Conservation (phyloP, 805 yeast genomes). For the Cyberlindnera maritima region DNA sequence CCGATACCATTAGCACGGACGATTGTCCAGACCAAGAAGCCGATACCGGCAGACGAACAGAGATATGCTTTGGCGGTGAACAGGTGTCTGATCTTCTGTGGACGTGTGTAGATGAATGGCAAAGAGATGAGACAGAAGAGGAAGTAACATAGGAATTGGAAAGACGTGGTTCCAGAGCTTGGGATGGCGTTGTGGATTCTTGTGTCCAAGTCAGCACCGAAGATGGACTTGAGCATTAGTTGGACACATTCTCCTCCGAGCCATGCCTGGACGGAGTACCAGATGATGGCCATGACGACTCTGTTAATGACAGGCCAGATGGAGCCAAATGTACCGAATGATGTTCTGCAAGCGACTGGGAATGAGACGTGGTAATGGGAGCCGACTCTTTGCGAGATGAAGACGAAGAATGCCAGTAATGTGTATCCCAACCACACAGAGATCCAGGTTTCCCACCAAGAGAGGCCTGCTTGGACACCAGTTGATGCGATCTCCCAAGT, state of each 20-base stretch:
- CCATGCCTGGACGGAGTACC: slow-evolving; percentile 88
- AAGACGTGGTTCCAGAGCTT: slow-evolving; percentile 63
- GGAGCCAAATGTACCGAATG: slow-evolving; percentile 86
- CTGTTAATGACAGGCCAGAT: slow-evolving; percentile 87
- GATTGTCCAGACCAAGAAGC: slow-evolving; percentile 80
- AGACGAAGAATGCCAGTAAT: slow-evolving; percentile 66
- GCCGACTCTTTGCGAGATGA: slow-evolving; percentile 75
- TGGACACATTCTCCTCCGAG: slow-evolving; percentile 82
- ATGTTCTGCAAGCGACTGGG: slow-evolving; percentile 77
- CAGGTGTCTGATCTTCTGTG: slow-evolving; percentile 78
- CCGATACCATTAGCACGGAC: slow-evolving; percentile 81
- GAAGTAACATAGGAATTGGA: slow-evolving; percentile 72
- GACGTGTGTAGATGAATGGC: slow-evolving; percentile 79
- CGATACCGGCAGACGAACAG: slow-evolving; percentile 82
- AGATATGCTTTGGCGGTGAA: slow-evolving; percentile 78
- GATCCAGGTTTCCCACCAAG: slow-evolving; percentile 92
- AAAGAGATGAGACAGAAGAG: slow-evolving; percentile 77
- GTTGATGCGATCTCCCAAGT: slow-evolving; percentile 92
- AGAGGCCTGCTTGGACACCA: slow-evolving; percentile 71
- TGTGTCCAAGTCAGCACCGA: slow-evolving; percentile 59
- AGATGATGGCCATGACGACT: slow-evolving; percentile 81
- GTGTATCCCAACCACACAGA: slow-evolving; percentile 85
- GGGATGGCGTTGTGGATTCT: slow-evolving; percentile 63
- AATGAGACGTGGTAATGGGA: slow-evolving; percentile 78
- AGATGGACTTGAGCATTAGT: slow-evolving; percentile 72